Base-by-base conservation (phyloP, 176 grass and related monocot genomes). In the Microstegium vimineum region DNA sequence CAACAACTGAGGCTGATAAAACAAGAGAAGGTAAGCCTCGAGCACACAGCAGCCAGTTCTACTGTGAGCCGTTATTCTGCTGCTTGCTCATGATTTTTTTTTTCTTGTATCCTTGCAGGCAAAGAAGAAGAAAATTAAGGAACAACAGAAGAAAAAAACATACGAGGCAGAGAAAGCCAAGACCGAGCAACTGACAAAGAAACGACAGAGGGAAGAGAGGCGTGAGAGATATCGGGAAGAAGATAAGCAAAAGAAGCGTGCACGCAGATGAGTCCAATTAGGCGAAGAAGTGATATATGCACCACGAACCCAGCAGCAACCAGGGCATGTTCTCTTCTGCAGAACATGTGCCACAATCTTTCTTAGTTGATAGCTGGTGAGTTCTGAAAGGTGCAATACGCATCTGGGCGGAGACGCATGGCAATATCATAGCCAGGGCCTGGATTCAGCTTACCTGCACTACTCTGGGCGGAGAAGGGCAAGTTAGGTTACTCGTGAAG, bases 141-240 rank as follows among this genome's bases (percentile, higher is more conserved):
- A 95, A 1, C 72, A 90, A 80, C 56, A 83, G 73, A 95, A 99
- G 73, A 95, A 85, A 87, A 99, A 93, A 85, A 76, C 67, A 35
- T 79, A 95, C 5, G 89, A 95, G 85, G 79, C 66, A 51, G 91
- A 95, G 83, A 99, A 94, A 86, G 82, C 86, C 26, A 95, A 99
- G 83, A 80, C 86, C 0, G 96, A 95, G 73, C 85, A 85, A 37
- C 57, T 94, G 45, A 81, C 80, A 2, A 95, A 92, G 85, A 99
- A 99, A 74, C 89, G 89, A 2, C 91, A 86, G 67, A 84, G 91
- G 85, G 93, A 99, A 73, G 93, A 94, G 73, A 90, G 93, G 57
- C 85, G 89, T 2, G 91, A 90, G 83, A 88, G 93, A 62, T 99
- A 99, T 62, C 87, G 96, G 11, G 71, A 82, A 74, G 89, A 99